Conservation (phyloP, 139 green algal species). For the Chlorella sp. region DNA sequence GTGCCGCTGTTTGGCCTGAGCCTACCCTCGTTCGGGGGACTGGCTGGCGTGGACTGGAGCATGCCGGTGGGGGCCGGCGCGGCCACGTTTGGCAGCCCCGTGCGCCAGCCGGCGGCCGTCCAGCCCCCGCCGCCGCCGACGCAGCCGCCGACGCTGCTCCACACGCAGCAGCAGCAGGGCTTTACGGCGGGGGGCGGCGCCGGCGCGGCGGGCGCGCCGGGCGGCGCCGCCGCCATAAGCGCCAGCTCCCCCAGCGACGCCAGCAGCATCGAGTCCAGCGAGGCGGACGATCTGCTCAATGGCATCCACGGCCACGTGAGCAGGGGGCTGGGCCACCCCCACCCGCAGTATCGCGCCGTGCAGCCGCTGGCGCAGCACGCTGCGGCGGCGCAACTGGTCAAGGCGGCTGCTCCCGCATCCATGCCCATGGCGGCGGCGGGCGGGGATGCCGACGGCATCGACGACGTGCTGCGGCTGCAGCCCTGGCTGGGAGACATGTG, state of each 20-base stretch:
- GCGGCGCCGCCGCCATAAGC: background rate
- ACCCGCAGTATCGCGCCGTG: background rate
- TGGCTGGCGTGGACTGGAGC: constrained; percentile 27
- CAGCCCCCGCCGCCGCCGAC: too few relatives aligned
- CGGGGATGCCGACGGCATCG: constrained; percentile 29
- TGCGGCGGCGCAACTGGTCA: background rate
- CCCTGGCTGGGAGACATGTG: constrained; percentile 35
- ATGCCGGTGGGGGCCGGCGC: background rate
- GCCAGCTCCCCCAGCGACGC: constrained; percentile 16
- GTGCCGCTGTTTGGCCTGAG: constrained; percentile 32
- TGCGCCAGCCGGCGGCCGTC: background rate
- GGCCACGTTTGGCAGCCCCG: constrained; percentile 11
- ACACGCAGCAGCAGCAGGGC: background rate
- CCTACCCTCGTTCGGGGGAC: constrained; percentile 9
- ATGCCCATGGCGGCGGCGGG: background rate
- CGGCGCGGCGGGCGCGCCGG: background rate
- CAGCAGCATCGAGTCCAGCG: constrained; percentile 24
- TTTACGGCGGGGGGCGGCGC: background rate
- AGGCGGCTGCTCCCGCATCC: background rate
- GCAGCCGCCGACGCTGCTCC: too few relatives aligned
- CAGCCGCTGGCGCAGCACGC: background rate
- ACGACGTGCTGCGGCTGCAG: constrained; percentile 41
- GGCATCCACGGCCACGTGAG: constrained; percentile 15
- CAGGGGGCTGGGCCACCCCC: background rate
- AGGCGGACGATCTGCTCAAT: constrained; percentile 19